Evolutionary conservation across 2,329 filamentous ascomycete species (phyloP), one percentile per base, ranked within the genome.

Genomic region (Fusarium irregulare): DNA sequence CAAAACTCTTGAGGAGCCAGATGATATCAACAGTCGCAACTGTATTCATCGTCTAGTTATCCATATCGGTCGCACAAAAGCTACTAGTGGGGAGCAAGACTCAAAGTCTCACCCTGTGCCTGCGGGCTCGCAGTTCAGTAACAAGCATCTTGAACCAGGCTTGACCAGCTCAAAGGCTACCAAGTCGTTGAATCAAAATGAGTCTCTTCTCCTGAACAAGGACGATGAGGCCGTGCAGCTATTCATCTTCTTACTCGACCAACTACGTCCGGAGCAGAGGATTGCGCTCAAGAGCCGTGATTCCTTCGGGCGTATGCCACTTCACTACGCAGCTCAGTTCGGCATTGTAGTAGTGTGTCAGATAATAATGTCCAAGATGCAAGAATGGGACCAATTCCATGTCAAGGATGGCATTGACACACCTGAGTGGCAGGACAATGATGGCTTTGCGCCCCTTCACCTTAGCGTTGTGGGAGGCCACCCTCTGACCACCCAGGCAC

Each of bases 261-360:
- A 86, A 28, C 85, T 99, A 10, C 87, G 84, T 13, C 84, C 87
- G 0, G 82, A 87, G 12, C 95, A 98, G 72, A 88, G 91, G 13
- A 70, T 78, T 14, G 91, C 91, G 0, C 83, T 98, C 13, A 83
- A 87, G 51, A 87, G 88, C 14, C 89, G 87, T 63, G 95, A 98
- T 80, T 86, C 89, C 0, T 92, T 95, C 64, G 94, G 93, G 4
- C 91, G 95, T 7, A 86, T 95, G 16, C 94, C 95, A 2, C 85
- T 98, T 13, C 95, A 98, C 78, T 98, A 98, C 77, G 94, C 94
- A 4, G 95, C 96, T 0, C 94, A 98, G 78, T 97, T 97, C 77
- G 96, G 96, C 4, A 94, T 98, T 73, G 92, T 96, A 6, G 88
- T 93, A n/a, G 91, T 98, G 12, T 97, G 93, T 76, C 88, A 97